Percentiles rank a stretch among this genome's conserved stretches.
These are phyloP conservation scores for Avicennia marina DNA, from an alignment of 257 asterid species.

Conservation along the genomic window DNA sequence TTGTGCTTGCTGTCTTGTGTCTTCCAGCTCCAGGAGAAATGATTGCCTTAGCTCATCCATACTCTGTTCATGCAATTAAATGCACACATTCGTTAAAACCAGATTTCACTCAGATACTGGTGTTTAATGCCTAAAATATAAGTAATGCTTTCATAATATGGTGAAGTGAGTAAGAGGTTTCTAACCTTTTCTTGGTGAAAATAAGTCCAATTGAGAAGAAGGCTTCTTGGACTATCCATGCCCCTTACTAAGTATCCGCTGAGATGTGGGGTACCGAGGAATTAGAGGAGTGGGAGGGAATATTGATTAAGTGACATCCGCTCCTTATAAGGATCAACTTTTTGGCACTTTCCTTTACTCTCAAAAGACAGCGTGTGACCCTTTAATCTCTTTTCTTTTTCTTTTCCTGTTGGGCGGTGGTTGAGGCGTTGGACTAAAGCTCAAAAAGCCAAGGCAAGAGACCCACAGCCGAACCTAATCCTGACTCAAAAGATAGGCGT, in stretches of 20 bases:
- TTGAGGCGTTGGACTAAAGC: conserved; percentile 29
- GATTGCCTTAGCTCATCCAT: conserved; percentile 72
- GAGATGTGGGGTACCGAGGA: not conserved
- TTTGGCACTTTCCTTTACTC: too few species aligned
- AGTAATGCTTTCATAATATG: too few species aligned
- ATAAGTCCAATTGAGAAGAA: conserved; percentile 57
- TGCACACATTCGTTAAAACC: not conserved
- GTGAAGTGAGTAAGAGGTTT: not conserved
- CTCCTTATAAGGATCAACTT: too few species aligned
- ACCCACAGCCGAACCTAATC: conserved; percentile 2
- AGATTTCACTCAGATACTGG: not conserved
- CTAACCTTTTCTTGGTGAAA: conserved; percentile 72
- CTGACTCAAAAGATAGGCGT: too few species aligned
- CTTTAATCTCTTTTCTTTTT: not conserved
- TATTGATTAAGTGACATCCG: conserved; percentile 9
- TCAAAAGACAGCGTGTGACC: too few species aligned
- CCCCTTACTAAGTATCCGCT: too few species aligned
- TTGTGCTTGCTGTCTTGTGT: conserved; percentile 48
- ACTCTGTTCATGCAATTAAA: conserved; percentile 37
- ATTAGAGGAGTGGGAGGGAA: conserved; percentile 11
- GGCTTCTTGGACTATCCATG: conserved; percentile 62
- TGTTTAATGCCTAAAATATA: too few species aligned
- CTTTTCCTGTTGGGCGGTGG: not conserved
- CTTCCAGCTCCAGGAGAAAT: conserved; percentile 62
- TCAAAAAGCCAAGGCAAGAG: conserved; percentile 52